Evolutionary conservation across 305 asterid genomes (phyloP).

Genomic region (Fraxinus greggii): DNA sequence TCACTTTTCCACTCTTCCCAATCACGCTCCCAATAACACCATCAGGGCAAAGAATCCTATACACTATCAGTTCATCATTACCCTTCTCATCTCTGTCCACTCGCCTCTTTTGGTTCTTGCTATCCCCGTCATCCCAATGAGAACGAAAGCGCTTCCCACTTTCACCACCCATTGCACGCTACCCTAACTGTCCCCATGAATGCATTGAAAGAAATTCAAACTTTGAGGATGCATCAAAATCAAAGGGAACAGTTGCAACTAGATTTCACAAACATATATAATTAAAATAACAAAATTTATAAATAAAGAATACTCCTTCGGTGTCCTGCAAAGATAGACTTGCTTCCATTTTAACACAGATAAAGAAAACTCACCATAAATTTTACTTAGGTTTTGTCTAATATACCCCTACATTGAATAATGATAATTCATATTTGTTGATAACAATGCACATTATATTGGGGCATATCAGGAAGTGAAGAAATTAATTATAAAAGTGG

Average conservation of each 20-base stretch:
- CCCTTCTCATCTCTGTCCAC: conserved; percentile 61
- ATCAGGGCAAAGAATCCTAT: conserved; percentile 83
- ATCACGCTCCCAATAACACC: conserved; percentile 85
- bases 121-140: conserved; percentile 49
- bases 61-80: conserved; percentile 60
- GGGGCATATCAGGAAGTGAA: neutral
- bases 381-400: neutral
- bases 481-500: no score
- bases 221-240: neutral
- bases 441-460: neutral
- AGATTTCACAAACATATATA: neutral
- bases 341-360: no score
- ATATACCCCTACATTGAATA: neutral
- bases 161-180: conserved; percentile 63
- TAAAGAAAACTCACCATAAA: no score
- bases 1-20: conserved; percentile 90
- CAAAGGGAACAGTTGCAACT: conserved; percentile 13
- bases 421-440: neutral
- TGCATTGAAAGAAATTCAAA: conserved; percentile 4
- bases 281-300: neutral
- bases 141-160: conserved; percentile 65
- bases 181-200: conserved; percentile 17
- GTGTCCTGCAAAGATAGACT: neutral
- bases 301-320: neutral
- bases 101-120: conserved; percentile 71